Base-by-base conservation (phyloP, 73 alveolate genomes). In the Tetrahymena borealis region DNA sequence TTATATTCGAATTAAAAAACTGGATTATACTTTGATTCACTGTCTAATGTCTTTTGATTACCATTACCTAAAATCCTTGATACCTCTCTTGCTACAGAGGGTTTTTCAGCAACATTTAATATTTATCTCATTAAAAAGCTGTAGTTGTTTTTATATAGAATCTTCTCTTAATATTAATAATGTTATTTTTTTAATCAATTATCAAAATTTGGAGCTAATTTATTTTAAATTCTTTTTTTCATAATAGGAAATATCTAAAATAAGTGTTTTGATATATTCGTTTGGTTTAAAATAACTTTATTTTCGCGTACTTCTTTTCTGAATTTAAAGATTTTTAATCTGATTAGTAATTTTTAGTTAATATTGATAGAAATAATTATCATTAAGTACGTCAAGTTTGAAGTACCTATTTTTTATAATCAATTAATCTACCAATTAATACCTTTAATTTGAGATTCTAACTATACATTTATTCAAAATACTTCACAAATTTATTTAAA, bases 81-180 rank as follows among this genome's bases (percentile, higher is more conserved):
- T 18, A 98, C 98, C 77, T 97, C 98, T 92, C 96, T 97, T 37
- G 99, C 99, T 4, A 98, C 99, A 15, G 99, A 97, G 11, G 99
- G 99, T 91, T 98, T 98, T 95, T 98, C 99, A 4, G 99, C 99
- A 9, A 98, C 99, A 96, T 98, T 97, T 94, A 98, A 95, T 43
- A 98, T 96, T 37, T 15, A 20, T 16, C 28, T 60, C 85, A 60
- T 60, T 13, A 1, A 60, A n/a, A n/a, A n/a, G n/a, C n/a, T n/a
- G n/a, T n/a, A n/a, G n/a, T n/a, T 60, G 35, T 35, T n/a, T 20
- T 60, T 60, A 10, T 18, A 24, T 0, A 18, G 0, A n/a, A 5
- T 5, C 28, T 60, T 60, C 2, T 20, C 16, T 7, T n/a, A 15
- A 3, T 60, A n/a, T n/a, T n/a, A n/a, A 5, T n/a, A 60, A 24